Base-by-base conservation (phyloP, 163 green algal species). In the Scenedesmus sp. region DNA sequence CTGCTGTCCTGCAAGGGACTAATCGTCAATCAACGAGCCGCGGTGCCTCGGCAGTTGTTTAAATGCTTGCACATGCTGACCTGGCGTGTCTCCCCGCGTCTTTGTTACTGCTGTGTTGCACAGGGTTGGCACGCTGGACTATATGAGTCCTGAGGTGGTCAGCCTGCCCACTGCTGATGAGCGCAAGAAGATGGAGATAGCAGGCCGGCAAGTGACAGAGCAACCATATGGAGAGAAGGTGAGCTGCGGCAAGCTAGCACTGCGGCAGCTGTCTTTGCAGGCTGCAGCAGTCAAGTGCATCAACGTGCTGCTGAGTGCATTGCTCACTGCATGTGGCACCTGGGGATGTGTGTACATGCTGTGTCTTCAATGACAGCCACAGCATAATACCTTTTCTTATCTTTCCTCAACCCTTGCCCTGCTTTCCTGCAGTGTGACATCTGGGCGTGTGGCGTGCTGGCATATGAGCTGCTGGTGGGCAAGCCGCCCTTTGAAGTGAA, bases 381-480 rank as follows among this genome's bases (percentile, higher is more conserved):
- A 46, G 16, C 54, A 46, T 66, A 8, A 13, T 0, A 34, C 2
- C 10, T 90, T 18, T 16, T 13, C 10, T 70, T 13, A 70, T 70
- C 66, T 76, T 76, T 3, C 66, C 16, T 26, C 16, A 34, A 18
- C 16, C 26, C 1, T 16, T 26, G 81, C 81, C 54, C 7, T 4
- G 59, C 2, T 3, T 5, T 67, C 8, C 13, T 74, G 46, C 87
- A 90, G 82, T 95, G 97, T 55, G 96, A 98, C 91, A 93, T 97
- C 3, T 97, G 96, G 96, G 96, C 96, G 7, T 92, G 95, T 62
- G 97, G 96, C 9, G 93, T 98, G 20, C 93, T 98, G 74, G 95
- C 95, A 2, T 98, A 97, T 86, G 96, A 97, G 93, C 94, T 97
- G 57, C 89, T 98, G 62, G 94, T 96, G 4, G 97, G 97, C 16